A percentile compares a stretch with the other conserved stretches of the same genome.
phyloP scores from a whole-genome alignment of 1,139 yeast species.

The Sugiyamaella sp. region DNA sequence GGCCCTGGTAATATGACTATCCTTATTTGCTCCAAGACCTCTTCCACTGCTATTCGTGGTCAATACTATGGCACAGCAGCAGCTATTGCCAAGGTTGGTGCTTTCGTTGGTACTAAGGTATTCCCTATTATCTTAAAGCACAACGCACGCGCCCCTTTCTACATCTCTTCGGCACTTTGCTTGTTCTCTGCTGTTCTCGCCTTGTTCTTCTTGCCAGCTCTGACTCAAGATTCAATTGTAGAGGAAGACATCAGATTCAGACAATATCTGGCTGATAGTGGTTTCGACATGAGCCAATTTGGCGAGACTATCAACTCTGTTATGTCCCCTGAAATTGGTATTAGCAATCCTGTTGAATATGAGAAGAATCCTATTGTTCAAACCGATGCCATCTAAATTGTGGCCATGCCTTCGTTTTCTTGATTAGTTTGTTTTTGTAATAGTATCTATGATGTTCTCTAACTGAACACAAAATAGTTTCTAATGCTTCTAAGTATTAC shows the following conservation, averaged over 20 bases:
- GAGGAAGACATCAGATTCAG: slow-evolving; percentile 75
- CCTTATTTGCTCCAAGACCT: slow-evolving; percentile 79
- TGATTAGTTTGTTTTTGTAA: slow-evolving; percentile 1
- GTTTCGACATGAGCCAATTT: slow-evolving; percentile 40
- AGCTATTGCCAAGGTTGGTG: slow-evolving; percentile 88
- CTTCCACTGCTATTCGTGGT: slow-evolving; percentile 87
- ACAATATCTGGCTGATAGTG: slow-evolving; percentile 53
- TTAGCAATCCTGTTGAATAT: slow-evolving; percentile 1
- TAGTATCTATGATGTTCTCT: background rate
- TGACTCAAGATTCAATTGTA: slow-evolving; percentile 80
- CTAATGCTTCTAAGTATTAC: slow-evolving; percentile 6
- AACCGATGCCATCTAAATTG: slow-evolving; percentile 5
- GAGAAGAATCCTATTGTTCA: slow-evolving; percentile 9
- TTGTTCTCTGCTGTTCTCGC: slow-evolving; percentile 70
- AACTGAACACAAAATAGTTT: background rate
- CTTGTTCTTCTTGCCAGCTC: slow-evolving; percentile 72
- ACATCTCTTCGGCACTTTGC: slow-evolving; percentile 77
- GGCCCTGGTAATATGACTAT: slow-evolving; percentile 96
- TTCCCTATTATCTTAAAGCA: slow-evolving; percentile 71
- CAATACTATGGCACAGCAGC: slow-evolving; percentile 91
- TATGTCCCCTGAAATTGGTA: slow-evolving; percentile 8
- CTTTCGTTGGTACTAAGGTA: slow-evolving; percentile 85
- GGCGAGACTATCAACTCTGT: slow-evolving; percentile 30
- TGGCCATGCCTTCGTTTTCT: background rate
- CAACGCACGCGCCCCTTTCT: slow-evolving; percentile 71